Evolutionary conservation across 2,329 filamentous ascomycete genomes (phyloP).

Genomic region (Pseudogymnoascus sp.): DNA sequence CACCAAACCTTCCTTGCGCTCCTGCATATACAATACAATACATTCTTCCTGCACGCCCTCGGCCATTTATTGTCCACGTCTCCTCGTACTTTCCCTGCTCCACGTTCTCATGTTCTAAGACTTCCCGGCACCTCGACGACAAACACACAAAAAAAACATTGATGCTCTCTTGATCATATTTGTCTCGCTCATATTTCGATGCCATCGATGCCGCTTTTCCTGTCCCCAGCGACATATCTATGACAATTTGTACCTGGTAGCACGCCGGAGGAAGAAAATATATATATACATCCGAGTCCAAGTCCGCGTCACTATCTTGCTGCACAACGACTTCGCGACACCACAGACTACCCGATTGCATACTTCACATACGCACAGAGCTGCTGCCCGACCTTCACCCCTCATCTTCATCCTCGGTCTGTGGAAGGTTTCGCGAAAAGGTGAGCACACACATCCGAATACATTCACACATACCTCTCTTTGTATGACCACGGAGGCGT

Average conservation of each 20-base stretch:
- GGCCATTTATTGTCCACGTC: not conserved
- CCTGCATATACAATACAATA: not conserved
- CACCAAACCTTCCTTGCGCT: not conserved
- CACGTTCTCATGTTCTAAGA: constrained; percentile 2
- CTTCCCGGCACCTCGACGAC: not conserved
- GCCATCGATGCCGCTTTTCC: not conserved
- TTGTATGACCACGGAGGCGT: not conserved
- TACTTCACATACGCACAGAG: not conserved
- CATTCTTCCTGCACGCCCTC: not conserved
- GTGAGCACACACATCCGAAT: not conserved
- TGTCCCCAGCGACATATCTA: not conserved
- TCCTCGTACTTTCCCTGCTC: not conserved
- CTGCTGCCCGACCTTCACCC: not conserved
- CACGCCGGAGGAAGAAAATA: not conserved
- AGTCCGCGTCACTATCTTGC: constrained; percentile 1
- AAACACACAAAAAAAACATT: not conserved
- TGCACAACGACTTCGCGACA: constrained; percentile 4
- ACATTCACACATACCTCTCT: not conserved
- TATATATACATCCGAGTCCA: not conserved
- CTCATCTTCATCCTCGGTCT: not conserved
- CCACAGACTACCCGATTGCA: not conserved
- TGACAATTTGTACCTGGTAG: not conserved
- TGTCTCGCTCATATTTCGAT: constrained; percentile 1
- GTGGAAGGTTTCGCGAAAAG: not conserved
- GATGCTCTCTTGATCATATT: not conserved